phyloP scores from a whole-genome alignment of 768 basidiomycete genomes.

The Lentinula detonsa region DNA sequence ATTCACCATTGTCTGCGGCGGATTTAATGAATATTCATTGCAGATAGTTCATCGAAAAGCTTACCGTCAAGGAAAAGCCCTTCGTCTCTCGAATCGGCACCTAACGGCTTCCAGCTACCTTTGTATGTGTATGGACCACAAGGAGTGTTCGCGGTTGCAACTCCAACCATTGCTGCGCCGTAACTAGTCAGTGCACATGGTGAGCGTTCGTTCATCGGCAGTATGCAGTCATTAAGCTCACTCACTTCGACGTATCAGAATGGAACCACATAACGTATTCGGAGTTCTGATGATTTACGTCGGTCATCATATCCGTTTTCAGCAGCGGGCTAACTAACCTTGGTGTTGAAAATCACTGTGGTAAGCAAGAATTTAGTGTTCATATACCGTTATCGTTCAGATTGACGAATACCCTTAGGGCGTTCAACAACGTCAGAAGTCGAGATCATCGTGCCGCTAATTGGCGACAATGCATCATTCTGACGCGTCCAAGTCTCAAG shows the following conservation, averaged over 20 bases:
- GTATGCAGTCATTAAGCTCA: conserved; percentile 17
- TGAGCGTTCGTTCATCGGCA: background rate
- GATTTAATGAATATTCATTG: background rate
- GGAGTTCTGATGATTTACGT: conserved; percentile 31
- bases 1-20: conserved; percentile 32
- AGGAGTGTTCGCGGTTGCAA: conserved; percentile 51
- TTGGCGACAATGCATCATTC: conserved; percentile 50
- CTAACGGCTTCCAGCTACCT: conserved; percentile 49
- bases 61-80: conserved; percentile 51
- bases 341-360: conserved; percentile 48
- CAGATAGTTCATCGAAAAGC: conserved; percentile 4
- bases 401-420: conserved; percentile 43
- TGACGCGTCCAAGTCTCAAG: conserved; percentile 51
- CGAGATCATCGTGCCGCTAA: conserved; percentile 50
- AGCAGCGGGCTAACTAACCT: conserved; percentile 21
- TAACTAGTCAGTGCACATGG: conserved; percentile 33
- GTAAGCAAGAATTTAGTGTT: background rate
- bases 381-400: background rate
- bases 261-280: conserved; percentile 75
- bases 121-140: conserved; percentile 58
- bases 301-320: background rate
- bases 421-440: conserved; percentile 54
- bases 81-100: conserved; percentile 56
- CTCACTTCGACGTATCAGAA: conserved; percentile 53
- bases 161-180: conserved; percentile 57